Conservation (phyloP, 176 grass and related monocot species). For the Musa acuminata region DNA sequence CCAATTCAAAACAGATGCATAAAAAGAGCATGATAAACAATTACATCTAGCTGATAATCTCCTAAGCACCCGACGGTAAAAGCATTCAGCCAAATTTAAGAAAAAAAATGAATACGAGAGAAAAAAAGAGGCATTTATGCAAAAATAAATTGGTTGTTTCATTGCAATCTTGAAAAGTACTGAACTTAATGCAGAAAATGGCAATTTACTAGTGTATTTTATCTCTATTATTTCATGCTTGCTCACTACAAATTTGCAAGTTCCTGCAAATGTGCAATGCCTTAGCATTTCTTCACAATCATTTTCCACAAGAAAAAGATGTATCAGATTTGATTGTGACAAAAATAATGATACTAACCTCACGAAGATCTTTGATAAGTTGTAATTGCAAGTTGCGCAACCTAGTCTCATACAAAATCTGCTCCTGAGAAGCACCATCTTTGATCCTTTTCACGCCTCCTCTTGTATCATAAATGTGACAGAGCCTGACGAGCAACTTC, state of each 20-base stretch:
- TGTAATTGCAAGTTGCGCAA: conserved; percentile 92
- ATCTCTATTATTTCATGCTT: no score
- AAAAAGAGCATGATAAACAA: neutral
- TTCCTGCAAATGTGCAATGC: neutral
- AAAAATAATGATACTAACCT: conserved; percentile 38
- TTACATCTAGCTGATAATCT: no score
- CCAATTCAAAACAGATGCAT: neutral
- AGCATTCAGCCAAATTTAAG: no score
- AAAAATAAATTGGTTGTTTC: no score
- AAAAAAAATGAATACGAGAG: neutral
- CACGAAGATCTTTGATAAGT: conserved; percentile 91
- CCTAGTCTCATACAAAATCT: conserved; percentile 96
- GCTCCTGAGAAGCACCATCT: conserved; percentile 89
- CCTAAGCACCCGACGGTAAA: no score
- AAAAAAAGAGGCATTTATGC: neutral
- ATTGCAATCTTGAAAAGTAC: no score
- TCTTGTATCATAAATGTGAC: conserved; percentile 92
- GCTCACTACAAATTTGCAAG: no score
- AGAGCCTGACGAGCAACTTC: conserved; percentile 90
- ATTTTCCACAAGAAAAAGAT: neutral
- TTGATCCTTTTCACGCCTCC: conserved; percentile 95
- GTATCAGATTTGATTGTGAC: neutral
- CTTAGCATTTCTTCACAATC: neutral
- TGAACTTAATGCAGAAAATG: no score
- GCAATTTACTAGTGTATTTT: no score